Base-by-base conservation (phyloP, 495 filamentous ascomycete species). In the Alectoria sarmentosa region DNA sequence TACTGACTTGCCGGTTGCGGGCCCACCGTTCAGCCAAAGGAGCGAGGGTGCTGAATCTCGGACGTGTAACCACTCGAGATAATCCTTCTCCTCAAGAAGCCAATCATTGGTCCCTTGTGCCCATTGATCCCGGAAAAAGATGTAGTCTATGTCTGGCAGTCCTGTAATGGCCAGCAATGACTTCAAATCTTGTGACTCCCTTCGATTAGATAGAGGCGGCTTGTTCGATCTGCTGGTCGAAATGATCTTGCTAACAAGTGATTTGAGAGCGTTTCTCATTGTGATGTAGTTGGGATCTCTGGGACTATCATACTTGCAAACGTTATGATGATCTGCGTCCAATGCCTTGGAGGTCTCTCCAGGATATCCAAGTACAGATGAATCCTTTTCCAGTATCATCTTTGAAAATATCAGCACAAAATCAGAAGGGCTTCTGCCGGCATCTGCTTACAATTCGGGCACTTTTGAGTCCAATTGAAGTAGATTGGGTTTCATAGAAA, bases 401-500 rank as follows among this genome's bases (percentile, higher is more conserved):
- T 66, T 28, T 69, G 0, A n/a, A n/a, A 42, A 13, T 32, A 34
- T 55, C 41, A 66, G 56, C 39, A 48, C 15, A 56, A 1, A 30
- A 54, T 7, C 42, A 56, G 9, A 7, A 7, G 7, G 5, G 19
- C 32, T 56, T 4, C 21, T 32, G 38, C 15, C 28, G 30, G 30
- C 5, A 30, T n/a, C 26, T 23, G 26, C 64, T 58, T 66, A 68
- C 56, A 17, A 68, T 46, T 30, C 64, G 26, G 9, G 46, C 30
- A n/a, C 58, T 52, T 39, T 63, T 67, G 28, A 32, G 23, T 17
- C 65, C 65, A 23, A 69, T 48, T 15, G 68, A 42, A 14, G 79
- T 81, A 34, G 65, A 67, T 10, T 59, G 65, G 8, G 75, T 80
- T 62, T 84, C 80, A 55, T 81, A 84, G 65, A 84, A 83, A 19